A percentile compares a stretch with the other conserved stretches of the same genome.
Evolutionary conservation across 208 protist species (phyloP).

Genomic region (Endotrypanum monterogeii): DNA sequence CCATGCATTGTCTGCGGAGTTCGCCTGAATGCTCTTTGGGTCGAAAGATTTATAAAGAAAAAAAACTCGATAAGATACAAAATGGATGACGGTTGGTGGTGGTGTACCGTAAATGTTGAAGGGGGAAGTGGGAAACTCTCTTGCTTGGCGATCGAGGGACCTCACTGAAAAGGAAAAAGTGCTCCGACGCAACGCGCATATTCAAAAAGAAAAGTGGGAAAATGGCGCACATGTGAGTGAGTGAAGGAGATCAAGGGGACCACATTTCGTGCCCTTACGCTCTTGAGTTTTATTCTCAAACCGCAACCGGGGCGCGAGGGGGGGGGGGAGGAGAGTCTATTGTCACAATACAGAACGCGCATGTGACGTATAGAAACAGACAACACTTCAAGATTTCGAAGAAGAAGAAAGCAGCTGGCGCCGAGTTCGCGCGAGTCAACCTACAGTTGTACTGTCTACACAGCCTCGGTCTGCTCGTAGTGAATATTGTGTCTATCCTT

Average conservation of each 20-base stretch:
- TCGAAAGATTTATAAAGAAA: neutral
- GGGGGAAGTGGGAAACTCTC: neutral
- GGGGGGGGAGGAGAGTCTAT: neutral
- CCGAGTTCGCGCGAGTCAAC: neutral
- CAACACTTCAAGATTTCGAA: neutral
- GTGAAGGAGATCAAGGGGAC: neutral
- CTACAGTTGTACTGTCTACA: too few relatives aligned
- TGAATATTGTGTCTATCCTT: too few relatives aligned
- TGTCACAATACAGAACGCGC: neutral
- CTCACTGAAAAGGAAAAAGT: neutral
- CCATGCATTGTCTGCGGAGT: slow-evolving; percentile 15
- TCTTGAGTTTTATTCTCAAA: too few relatives aligned
- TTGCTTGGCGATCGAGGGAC: neutral
- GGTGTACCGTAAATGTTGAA: too few relatives aligned
- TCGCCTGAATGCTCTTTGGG: neutral
- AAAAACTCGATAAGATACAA: neutral
- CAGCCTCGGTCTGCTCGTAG: neutral
- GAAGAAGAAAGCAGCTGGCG: neutral
- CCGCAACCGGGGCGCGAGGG: too few relatives aligned
- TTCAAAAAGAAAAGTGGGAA: neutral
- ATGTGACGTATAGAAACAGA: too few relatives aligned
- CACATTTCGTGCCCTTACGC: neutral
- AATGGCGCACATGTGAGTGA: neutral
- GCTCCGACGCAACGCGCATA: neutral
- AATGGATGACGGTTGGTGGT: neutral